phyloP scores from a whole-genome alignment of 139 green algal species.

The Tetratostichococcus sp. region DNA sequence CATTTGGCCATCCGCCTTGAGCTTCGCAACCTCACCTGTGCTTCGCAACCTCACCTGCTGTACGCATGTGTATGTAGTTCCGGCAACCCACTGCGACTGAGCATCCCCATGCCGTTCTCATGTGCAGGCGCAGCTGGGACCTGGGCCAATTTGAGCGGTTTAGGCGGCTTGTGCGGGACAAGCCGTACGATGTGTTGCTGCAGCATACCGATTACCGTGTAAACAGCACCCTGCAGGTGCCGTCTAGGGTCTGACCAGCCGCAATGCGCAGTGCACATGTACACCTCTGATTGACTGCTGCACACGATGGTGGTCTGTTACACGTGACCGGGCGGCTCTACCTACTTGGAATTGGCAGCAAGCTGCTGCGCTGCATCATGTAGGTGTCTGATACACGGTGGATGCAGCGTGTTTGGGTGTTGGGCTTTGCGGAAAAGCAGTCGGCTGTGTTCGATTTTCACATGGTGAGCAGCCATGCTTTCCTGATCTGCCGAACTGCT shows the following conservation, averaged over 20 bases:
- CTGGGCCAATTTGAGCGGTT: conserved; percentile 77
- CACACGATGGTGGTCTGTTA: too few relatives aligned
- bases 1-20: too few relatives aligned
- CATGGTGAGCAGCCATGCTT: conserved; percentile 28
- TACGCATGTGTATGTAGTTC: too few relatives aligned
- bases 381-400: conserved; percentile 42
- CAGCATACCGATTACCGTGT: conserved; percentile 31
- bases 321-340: too few relatives aligned
- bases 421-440: conserved; percentile 12
- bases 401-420: conserved; percentile 35
- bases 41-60: background rate
- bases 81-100: too few relatives aligned
- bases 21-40: too few relatives aligned
- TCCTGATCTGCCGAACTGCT: too few relatives aligned
- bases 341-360: too few relatives aligned
- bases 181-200: conserved; percentile 44
- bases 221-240: conserved; percentile 45
- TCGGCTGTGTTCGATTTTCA: conserved; percentile 36
- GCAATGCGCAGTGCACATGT: too few relatives aligned
- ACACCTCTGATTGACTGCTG: too few relatives aligned
- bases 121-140: conserved; percentile 43
- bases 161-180: conserved; percentile 55
- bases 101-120: too few relatives aligned
- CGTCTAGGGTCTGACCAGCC: background rate
- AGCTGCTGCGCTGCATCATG: too few relatives aligned